Evolutionary conservation across 179 eudicot genomes (phyloP).

Genomic region (Amaranthus tricolor): DNA sequence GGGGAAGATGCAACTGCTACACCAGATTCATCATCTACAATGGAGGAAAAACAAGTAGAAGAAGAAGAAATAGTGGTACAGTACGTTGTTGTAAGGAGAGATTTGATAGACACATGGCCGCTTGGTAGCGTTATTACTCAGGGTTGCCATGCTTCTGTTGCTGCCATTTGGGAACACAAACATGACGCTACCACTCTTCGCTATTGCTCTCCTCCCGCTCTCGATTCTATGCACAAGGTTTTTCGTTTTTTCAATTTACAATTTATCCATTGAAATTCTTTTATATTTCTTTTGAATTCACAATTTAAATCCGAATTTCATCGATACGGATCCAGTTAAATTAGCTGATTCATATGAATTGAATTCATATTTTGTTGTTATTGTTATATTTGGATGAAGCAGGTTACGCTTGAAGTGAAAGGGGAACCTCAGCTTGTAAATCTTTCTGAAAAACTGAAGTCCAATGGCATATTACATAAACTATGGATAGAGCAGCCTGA

Average conservation of each 20-base stretch:
- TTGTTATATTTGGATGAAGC: slow-evolving; percentile 17
- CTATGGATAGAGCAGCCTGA: slow-evolving; percentile 95
- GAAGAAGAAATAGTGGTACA: slow-evolving; percentile 37
- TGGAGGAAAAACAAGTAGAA: not conserved
- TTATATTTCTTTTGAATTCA: not conserved
- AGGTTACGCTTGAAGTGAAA: slow-evolving; percentile 95
- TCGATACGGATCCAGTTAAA: too few relatives aligned
- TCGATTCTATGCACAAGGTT: slow-evolving; percentile 88
- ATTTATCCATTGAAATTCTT: not conserved
- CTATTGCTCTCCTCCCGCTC: slow-evolving; percentile 54
- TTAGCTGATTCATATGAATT: too few relatives aligned
- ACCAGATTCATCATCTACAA: not conserved
- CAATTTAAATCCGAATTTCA: not conserved
- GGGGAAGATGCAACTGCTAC: not conserved
- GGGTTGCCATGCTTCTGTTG: slow-evolving; percentile 90
- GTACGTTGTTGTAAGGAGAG: slow-evolving; percentile 78
- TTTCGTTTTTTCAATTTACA: not conserved
- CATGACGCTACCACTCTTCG: slow-evolving; percentile 56
- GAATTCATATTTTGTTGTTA: too few relatives aligned
- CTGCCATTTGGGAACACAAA: slow-evolving; percentile 73
- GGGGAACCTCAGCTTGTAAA: slow-evolving; percentile 70
- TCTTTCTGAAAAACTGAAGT: slow-evolving; percentile 68
- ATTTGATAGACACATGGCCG: slow-evolving; percentile 79
- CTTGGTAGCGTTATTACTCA: slow-evolving; percentile 79
- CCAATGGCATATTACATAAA: slow-evolving; percentile 57